A percentile compares a stretch with the other conserved stretches of the same genome.
Conservation (phyloP, 2,329 filamentous ascomycete genomes). For the Trichoderma simmonsii region DNA sequence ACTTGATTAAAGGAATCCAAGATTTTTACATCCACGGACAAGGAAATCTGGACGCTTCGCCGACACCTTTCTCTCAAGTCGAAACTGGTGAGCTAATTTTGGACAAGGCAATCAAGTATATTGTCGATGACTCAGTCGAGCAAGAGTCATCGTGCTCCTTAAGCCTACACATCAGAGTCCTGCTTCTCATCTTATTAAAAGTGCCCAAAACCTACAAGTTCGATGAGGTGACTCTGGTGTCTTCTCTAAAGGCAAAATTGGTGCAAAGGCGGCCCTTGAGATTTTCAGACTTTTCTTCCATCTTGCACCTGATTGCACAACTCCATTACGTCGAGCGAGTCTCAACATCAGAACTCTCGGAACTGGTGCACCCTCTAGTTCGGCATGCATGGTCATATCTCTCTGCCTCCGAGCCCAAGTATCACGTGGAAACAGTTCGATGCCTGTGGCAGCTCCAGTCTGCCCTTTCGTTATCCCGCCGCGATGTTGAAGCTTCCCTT, state of each 20-base stretch:
- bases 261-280: constrained; percentile 37
- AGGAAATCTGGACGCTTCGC: constrained; percentile 61
- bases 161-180: constrained; percentile 56
- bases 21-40: constrained; percentile 69
- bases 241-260: constrained; percentile 50
- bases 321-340: constrained; percentile 55
- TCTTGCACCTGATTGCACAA: constrained; percentile 56
- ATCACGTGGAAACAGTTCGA: constrained; percentile 88
- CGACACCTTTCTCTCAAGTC: constrained; percentile 56
- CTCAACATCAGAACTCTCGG: constrained; percentile 50
- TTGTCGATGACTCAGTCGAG: constrained; percentile 46
- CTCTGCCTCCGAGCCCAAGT: constrained; percentile 80
- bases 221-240: constrained; percentile 47
- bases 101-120: constrained; percentile 54
- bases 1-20: constrained; percentile 59
- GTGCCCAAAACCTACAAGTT: constrained; percentile 41
- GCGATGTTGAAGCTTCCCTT: constrained; percentile 77
- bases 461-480: constrained; percentile 62
- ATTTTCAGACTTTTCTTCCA: constrained; percentile 57
- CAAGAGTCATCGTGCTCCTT: constrained; percentile 45
- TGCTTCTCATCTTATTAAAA: constrained; percentile 58
- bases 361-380: constrained; percentile 66
- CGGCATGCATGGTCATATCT: constrained; percentile 75
- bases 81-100: constrained; percentile 62
- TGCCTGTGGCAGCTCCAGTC: constrained; percentile 83